Evolutionary conservation across 495 filamentous ascomycete genomes (phyloP), one percentile per base, ranked within the genome.

Genomic region (Neohortaea acidophila): DNA sequence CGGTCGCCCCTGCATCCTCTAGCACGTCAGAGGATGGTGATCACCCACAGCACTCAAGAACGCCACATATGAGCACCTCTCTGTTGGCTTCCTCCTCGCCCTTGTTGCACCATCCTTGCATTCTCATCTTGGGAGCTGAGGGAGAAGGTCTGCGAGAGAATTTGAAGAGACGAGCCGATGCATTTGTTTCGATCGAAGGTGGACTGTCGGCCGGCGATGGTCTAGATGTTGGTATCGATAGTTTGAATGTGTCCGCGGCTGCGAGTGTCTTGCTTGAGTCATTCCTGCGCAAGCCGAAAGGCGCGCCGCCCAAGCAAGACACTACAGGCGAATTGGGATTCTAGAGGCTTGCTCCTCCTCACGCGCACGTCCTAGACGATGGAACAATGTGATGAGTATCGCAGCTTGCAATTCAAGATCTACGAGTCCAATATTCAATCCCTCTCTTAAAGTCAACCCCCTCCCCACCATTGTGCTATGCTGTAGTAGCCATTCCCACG

Each of bases 241-340:
- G 82, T 58, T 62, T 94, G 51, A 92, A 93, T 53, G 85, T 92
- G 3, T 78, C 78, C 46, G 82, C 86, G 12, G 85, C 85, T n/a
- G 72, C 77, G 3, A 82, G 70, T 3, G 54, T 94, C 24, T 56
- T 94, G 28, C 77, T 76, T 58, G 68, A 75, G 46, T 67, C 68
- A 41, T 72, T 82, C 43, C 45, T 79, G 47, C 62, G 61, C 14
- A 53, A 42, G 43, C 52, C 54, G 28, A 31, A n/a, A n/a, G n/a
- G n/a, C n/a, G n/a, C n/a, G n/a, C n/a, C n/a, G n/a, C n/a, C n/a
- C n/a, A n/a, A n/a, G n/a, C n/a, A n/a, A n/a, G n/a, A n/a, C n/a
- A n/a, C n/a, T n/a, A n/a, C n/a, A n/a, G n/a, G n/a, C n/a, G n/a
- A n/a, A n/a, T n/a, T n/a, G n/a, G n/a, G n/a, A n/a, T n/a, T n/a